A percentile compares a stretch with the other conserved stretches of the same genome.
Conservation (phyloP, 768 basidiomycete genomes). For the Phaeotremella fagi region DNA sequence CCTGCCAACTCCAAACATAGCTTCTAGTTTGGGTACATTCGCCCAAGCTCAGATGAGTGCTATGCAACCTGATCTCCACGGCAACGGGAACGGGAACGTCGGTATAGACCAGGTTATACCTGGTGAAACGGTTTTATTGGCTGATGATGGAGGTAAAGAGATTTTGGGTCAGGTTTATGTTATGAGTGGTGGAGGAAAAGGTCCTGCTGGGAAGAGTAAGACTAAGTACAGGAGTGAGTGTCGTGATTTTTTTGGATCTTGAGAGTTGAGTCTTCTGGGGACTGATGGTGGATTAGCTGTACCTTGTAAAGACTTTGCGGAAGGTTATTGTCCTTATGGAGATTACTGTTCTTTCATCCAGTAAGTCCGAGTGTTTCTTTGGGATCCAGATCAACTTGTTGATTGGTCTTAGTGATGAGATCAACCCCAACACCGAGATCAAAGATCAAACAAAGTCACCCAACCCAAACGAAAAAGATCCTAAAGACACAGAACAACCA, state of each 20-base stretch:
- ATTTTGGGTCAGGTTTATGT: constrained; percentile 37
- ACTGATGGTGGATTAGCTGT: constrained; percentile 30
- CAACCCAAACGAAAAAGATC: background rate
- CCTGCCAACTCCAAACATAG: constrained; percentile 7
- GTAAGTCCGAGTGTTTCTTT: constrained; percentile 23
- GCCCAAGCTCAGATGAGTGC: constrained; percentile 28
- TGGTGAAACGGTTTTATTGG: constrained; percentile 29
- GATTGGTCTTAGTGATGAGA: background rate
- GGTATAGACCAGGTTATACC: constrained; percentile 12
- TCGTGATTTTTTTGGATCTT: background rate
- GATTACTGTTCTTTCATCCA: constrained; percentile 49
- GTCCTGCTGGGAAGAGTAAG: constrained; percentile 37
- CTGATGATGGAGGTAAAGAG: constrained; percentile 26
- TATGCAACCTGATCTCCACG: constrained; percentile 1
- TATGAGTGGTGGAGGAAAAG: constrained; percentile 47
- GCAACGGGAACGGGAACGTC: constrained; percentile 11
- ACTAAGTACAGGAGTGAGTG: constrained; percentile 46
- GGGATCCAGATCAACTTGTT: background rate
- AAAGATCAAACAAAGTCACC: constrained; percentile 9
- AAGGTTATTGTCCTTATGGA: constrained; percentile 44
- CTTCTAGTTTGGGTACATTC: constrained; percentile 37
- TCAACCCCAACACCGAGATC: constrained; percentile 5
- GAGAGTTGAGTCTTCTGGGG: background rate
- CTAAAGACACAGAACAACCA: background rate
- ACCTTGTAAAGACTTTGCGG: constrained; percentile 42